Percentiles rank a stretch among this genome's conserved stretches.
Conservation (phyloP, 345 rosid genomes). For the Citrus hindsii region DNA sequence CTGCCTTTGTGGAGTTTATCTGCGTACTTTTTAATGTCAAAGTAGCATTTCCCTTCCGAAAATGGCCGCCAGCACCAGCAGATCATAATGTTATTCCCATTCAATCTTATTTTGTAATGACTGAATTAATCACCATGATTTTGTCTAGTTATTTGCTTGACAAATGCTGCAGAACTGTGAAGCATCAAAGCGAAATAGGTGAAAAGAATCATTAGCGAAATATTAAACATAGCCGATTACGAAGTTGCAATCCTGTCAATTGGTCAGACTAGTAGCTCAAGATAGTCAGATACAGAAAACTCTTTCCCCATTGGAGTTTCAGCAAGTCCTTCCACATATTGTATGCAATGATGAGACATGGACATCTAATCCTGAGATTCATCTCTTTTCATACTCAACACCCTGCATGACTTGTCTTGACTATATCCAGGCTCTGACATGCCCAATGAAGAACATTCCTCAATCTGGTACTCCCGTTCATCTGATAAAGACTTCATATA, state of each 20-base stretch:
- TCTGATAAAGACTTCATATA: slow-evolving; percentile 62
- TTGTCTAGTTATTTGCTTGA: no score
- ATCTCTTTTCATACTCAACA: slow-evolving; percentile 41
- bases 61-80: no score
- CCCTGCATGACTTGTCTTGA: slow-evolving; percentile 47
- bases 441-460: slow-evolving; percentile 45
- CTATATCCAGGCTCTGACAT: slow-evolving; percentile 38
- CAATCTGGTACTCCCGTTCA: slow-evolving; percentile 53
- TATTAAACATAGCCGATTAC: not conserved
- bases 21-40: no score
- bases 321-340: not conserved
- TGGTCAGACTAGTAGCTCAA: not conserved
- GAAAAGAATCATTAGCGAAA: not conserved
- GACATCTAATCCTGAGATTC: slow-evolving; percentile 18
- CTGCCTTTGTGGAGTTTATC: no score
- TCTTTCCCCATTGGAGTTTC: not conserved
- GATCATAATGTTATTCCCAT: no score
- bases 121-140: no score
- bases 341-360: not conserved
- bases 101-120: no score
- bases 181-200: no score
- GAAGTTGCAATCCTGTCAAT: not conserved
- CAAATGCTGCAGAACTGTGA: no score
- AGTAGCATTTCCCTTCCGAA: no score
- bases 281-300: not conserved